These are phyloP conservation scores for Moricandia arvensis DNA, from an alignment of 345 rosid species.

Conservation along the genomic window DNA sequence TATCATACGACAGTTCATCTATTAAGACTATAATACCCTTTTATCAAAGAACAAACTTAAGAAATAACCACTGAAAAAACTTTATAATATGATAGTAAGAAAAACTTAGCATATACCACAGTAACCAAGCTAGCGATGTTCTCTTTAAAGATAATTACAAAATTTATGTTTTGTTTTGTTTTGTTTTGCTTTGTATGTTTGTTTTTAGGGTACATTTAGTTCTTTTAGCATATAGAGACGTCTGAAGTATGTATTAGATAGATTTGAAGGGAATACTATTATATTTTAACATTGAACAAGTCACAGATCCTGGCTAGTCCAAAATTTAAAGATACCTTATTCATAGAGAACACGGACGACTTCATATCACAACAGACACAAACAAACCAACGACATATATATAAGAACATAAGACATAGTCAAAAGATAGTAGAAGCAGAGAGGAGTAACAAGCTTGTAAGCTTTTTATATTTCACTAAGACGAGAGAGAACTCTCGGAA, in stretches of 20 bases:
- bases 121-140: background rate
- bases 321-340: background rate
- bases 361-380: background rate
- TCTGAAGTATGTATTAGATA: background rate
- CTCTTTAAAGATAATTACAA: background rate
- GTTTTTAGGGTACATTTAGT: too few relatives aligned
- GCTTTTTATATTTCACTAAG: background rate
- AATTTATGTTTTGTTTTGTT: background rate
- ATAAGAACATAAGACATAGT: background rate
- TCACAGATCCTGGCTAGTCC: background rate
- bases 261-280: background rate
- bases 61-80: background rate
- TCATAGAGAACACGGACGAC: background rate
- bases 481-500: background rate
- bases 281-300: background rate
- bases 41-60: background rate
- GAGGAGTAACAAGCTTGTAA: background rate
- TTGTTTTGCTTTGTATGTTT: too few relatives aligned
- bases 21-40: background rate
- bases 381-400: background rate
- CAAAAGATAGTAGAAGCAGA: constrained; percentile 1
- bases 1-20: background rate
- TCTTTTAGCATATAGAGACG: too few relatives aligned
- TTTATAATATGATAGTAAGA: background rate
- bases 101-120: background rate